Base-by-base conservation (phyloP, 495 filamentous ascomycete species). In the Neurospora cerealis region DNA sequence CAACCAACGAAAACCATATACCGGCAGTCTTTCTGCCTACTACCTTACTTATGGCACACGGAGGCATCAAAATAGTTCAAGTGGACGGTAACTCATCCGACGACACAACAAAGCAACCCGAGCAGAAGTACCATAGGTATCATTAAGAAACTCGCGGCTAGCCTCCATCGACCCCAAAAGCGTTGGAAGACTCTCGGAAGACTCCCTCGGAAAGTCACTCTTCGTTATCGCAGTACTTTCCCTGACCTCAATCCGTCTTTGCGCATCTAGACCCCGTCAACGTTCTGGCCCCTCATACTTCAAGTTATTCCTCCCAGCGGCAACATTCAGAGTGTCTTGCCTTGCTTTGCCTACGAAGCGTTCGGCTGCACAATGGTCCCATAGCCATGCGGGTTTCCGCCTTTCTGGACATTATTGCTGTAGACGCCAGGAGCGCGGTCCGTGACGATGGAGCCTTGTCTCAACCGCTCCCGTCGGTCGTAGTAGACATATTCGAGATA, bases 401-500 rank as follows among this genome's bases (percentile, higher is more conserved):
- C 92, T 1, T 79, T 88, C 79, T 97, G 92, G 13, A 97, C 87
- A 38, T 87, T 87, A n/a, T 93, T 88, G 69, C 91, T 95, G 79
- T 92, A 98, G 7, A 98, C 89, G 19, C 91, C 91, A 0, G 92
- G 89, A 0, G 93, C 93, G 11, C 85, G 83, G 7, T 78, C 73
- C 44, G 80, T 78, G 3, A 81, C 79, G 44, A 85, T 77, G 3
- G 83, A 78, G 13, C 92, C 91, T 4, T 83, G 76, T 17, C 83
- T 79, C 32, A 85, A 84, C 46, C 88, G 85, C 60, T 92, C 87
- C 71, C 86, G 86, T 17, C 92, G 91, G 40, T 93, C 85, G 77
- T 91, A 97, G 80, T 96, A 97, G 69, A 96, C 87, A 77, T 93
- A 97, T 82, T 94, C 90, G 72, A 97, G 77, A 79, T 98, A 98